Conservation (phyloP, 2,329 filamentous ascomycete genomes). For the Pseudopyricularia javanii region DNA sequence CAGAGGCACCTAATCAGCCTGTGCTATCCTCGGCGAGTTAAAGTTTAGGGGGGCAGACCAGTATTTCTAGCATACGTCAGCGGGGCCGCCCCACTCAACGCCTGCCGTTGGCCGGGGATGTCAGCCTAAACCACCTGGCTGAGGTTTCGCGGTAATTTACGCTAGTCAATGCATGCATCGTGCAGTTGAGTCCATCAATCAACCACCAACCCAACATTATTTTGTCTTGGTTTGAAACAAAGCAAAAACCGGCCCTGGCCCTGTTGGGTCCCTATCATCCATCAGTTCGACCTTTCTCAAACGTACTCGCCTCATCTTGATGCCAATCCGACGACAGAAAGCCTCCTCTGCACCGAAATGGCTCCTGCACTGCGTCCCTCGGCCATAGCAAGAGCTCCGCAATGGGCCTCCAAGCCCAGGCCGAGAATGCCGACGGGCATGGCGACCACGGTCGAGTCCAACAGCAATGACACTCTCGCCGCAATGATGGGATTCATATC, state of each 20-base stretch:
- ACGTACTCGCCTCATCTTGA: not conserved
- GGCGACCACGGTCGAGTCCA: not conserved
- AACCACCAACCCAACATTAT: not conserved
- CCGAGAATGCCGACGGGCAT: not conserved
- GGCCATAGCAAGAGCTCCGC: not conserved
- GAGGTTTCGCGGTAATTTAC: no score
- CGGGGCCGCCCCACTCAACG: not conserved
- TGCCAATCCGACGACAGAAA: not conserved
- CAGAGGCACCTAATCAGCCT: no score
- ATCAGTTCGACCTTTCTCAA: not conserved
- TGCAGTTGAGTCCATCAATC: no score
- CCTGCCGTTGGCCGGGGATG: no score
- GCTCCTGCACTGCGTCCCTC: not conserved
- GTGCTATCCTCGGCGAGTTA: no score
- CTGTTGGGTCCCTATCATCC: no score
- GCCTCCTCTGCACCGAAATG: not conserved
- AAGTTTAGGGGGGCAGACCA: no score
- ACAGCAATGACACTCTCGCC: constrained; percentile 5
- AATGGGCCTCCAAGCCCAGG: not conserved
- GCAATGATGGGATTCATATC: constrained; percentile 10
- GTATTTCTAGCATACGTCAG: not conserved
- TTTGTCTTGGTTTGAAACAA: no score
- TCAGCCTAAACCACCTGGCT: no score
- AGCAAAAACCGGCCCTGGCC: no score
- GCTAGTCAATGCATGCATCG: no score